phyloP scores from a whole-genome alignment of 768 basidiomycete species.

The Mycena haematopus region DNA sequence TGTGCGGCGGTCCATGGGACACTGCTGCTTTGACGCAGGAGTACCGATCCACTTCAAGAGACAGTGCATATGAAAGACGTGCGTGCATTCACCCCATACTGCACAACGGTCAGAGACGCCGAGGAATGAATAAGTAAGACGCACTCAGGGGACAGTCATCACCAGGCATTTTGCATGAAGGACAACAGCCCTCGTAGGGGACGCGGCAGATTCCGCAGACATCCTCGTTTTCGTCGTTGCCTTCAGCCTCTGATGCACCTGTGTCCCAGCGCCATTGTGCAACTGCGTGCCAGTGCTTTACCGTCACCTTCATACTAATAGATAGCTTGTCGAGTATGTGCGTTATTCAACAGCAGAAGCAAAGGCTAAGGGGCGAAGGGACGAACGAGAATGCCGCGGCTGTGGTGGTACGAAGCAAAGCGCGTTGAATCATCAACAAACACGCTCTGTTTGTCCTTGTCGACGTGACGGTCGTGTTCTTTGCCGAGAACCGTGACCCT shows the following conservation, averaged over 20 bases:
- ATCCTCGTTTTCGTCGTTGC: slow-evolving; percentile 57
- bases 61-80: slow-evolving; percentile 99
- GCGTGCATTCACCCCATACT: slow-evolving; percentile 99
- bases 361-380: not conserved
- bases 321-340: not conserved
- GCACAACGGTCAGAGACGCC: not conserved
- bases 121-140: slow-evolving; percentile 34
- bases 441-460: not conserved
- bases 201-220: slow-evolving; percentile 90
- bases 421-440: not conserved
- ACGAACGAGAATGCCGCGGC: too few relatives aligned
- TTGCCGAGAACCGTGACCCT: not conserved
- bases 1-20: slow-evolving; percentile 95
- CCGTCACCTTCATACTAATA: slow-evolving; percentile 84
- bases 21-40: slow-evolving; percentile 88
- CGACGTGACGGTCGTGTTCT: not conserved
- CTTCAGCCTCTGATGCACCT: slow-evolving; percentile 39
- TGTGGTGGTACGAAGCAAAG: slow-evolving; percentile 3
- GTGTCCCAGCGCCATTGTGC: slow-evolving; percentile 91
- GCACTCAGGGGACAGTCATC: slow-evolving; percentile 93
- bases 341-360: not conserved
- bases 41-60: slow-evolving; percentile 96
- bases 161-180: slow-evolving; percentile 94
- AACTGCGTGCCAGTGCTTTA: slow-evolving; percentile 89
- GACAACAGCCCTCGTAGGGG: slow-evolving; percentile 93